These are phyloP conservation scores for Mesotaenium endlicherianum DNA, from an alignment of 139 green algal genomes.

Conservation along the genomic window DNA sequence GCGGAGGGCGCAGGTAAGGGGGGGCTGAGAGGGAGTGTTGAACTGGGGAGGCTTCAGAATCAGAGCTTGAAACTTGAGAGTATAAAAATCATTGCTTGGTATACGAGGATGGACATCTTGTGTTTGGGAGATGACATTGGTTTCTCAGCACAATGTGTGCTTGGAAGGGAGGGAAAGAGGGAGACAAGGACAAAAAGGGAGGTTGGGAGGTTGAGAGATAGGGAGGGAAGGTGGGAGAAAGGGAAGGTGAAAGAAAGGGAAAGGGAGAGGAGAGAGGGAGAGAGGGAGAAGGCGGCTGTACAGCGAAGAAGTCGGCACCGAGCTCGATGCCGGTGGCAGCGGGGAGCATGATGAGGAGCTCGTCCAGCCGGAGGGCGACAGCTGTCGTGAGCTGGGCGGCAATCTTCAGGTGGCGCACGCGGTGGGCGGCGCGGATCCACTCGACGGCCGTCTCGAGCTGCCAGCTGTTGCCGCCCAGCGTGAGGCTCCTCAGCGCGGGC, in stretches of 20 bases:
- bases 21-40: no score
- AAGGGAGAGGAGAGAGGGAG: neutral
- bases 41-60: no score
- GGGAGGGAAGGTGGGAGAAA: neutral
- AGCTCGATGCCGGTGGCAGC: neutral
- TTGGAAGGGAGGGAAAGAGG: no score
- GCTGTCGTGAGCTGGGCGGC: neutral
- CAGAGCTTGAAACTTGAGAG: no score
- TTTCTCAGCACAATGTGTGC: no score
- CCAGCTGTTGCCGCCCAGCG: no score
- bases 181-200: no score
- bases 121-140: no score
- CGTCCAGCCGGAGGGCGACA: neutral
- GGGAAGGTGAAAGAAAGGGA: neutral
- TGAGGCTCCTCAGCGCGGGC: no score
- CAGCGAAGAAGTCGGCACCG: neutral
- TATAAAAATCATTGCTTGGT: no score
- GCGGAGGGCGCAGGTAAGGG: no score
- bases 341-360: neutral
- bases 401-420: neutral
- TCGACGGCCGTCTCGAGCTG: slow-evolving; percentile 38
- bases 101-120: no score
- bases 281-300: neutral
- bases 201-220: neutral
- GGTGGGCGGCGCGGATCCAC: neutral